Evolutionary conservation across 2,329 filamentous ascomycete species (phyloP), one percentile per base, ranked within the genome.

Genomic region (Huntiella abstrusa): DNA sequence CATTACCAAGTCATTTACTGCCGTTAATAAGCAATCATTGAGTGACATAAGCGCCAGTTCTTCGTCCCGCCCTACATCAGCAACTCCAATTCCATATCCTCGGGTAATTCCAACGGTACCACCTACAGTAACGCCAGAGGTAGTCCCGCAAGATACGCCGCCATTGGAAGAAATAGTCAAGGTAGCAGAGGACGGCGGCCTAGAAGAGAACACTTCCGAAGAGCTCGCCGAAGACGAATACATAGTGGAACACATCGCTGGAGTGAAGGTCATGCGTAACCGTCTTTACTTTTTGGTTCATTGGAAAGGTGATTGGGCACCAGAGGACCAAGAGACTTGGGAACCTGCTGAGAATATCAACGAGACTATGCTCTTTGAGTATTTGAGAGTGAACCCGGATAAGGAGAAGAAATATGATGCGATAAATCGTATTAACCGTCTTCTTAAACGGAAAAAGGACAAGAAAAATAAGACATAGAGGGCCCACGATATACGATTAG

Each of bases 231-330:
- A 50, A 3, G 48, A 49, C 44, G 61, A 64, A 33, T 51, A 51
- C 16, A 46, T 49, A 10, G 66, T 72, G 1, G 59, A 68, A 39
- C 55, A 60, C 2, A 56, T 72, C 1, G 64, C 68, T 49, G 64
- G 55, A n/a, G 59, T 66, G 48, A 57, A 62, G 4, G 56, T 61
- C 36, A 56, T 65, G 1, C 57, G 62, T 10, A 61, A 61, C 4
- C 54, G 53, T 1, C 65, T 66, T 3, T 64, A 62, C 48, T 76
- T 70, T 55, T 60, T 65, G 28, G 70, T 76, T 1, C 64, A 66
- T 5, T 76, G 72, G 72, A 65, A 64, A 39, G 72, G 72, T 5
- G 57, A 71, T 49, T 76, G 72, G 72, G 69, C 71, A 0, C 57
- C 62, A 0, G 67, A 66, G 6, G 64, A 74, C 53, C 74, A 76